These are phyloP conservation scores for Tephrocybe sp. DNA, from an alignment of 768 basidiomycete species.

Conservation along the genomic window DNA sequence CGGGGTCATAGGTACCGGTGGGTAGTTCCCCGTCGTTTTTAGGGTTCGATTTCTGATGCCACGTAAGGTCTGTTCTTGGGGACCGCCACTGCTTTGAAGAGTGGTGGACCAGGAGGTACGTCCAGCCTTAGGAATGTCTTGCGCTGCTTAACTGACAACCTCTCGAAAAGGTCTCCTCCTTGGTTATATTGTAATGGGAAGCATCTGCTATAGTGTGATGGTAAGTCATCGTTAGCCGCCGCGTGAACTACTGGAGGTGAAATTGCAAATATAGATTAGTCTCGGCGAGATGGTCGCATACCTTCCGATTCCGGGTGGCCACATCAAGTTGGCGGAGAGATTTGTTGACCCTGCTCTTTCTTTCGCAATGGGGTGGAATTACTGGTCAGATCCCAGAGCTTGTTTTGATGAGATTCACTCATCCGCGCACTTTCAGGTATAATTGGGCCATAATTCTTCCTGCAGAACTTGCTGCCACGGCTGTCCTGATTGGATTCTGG, in stretches of 20 bases:
- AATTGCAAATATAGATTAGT: slow-evolving; percentile 46
- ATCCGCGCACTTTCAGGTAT: too few species aligned
- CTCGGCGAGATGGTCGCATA: slow-evolving; percentile 78
- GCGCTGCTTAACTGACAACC: background rate
- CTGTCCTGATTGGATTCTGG: slow-evolving; percentile 81
- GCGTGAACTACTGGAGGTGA: background rate
- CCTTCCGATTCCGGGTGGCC: slow-evolving; percentile 77
- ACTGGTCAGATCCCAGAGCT: too few species aligned
- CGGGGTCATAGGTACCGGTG: slow-evolving; percentile 61
- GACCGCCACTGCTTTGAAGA: slow-evolving; percentile 44
- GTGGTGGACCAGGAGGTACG: slow-evolving; percentile 70
- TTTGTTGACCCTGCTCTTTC: slow-evolving; percentile 80
- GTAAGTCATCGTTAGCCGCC: too few species aligned
- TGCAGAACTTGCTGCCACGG: slow-evolving; percentile 72
- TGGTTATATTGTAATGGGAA: slow-evolving; percentile 66
- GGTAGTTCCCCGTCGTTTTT: slow-evolving; percentile 8
- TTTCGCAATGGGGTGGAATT: slow-evolving; percentile 55
- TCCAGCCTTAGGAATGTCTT: background rate
- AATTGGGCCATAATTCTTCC: slow-evolving; percentile 70
- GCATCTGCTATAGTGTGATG: slow-evolving; percentile 75
- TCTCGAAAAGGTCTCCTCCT: slow-evolving; percentile 54
- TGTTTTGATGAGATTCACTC: too few species aligned
- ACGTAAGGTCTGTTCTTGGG: slow-evolving; percentile 51
- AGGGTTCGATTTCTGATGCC: background rate
- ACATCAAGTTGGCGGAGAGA: slow-evolving; percentile 79